A percentile compares a stretch with the other conserved stretches of the same genome.
Conservation (phyloP, 2,329 filamentous ascomycete species). For the Cladophialophora bantiana region DNA sequence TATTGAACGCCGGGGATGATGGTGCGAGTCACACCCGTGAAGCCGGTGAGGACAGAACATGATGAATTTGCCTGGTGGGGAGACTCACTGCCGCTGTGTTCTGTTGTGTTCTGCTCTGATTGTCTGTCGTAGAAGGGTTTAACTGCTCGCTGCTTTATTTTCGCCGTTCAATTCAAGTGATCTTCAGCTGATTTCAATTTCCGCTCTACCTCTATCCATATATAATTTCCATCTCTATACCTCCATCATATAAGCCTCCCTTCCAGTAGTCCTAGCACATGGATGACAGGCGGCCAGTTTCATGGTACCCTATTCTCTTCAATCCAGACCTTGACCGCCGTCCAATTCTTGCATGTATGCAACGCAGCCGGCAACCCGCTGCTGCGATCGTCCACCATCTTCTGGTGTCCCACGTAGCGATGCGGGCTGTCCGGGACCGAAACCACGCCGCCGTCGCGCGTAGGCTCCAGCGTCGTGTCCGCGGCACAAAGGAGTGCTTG, state of each 20-base stretch:
- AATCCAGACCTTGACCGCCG: constrained; percentile 21
- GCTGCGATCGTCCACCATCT: background rate
- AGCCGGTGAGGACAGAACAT: no score
- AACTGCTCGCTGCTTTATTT: no score
- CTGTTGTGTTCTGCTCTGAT: no score
- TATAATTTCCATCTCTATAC: background rate
- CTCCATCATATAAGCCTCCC: background rate
- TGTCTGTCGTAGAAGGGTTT: no score
- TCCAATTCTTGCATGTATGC: constrained; percentile 24
- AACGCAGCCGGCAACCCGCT: background rate
- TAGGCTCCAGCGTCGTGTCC: constrained; percentile 35
- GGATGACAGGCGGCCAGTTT: background rate
- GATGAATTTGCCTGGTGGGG: no score
- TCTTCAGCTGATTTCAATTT: no score
- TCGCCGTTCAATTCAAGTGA: no score
- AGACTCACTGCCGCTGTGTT: background rate
- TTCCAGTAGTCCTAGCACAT: background rate
- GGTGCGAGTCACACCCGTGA: background rate
- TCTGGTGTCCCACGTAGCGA: constrained; percentile 2
- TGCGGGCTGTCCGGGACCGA: background rate
- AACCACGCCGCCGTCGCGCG: background rate
- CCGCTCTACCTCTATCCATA: no score
- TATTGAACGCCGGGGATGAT: constrained; percentile 46
- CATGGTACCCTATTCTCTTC: constrained; percentile 9
- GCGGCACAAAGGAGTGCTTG: constrained; percentile 34